Conservation (phyloP, 2,329 filamentous ascomycete species). For the Xylaria sp. region DNA sequence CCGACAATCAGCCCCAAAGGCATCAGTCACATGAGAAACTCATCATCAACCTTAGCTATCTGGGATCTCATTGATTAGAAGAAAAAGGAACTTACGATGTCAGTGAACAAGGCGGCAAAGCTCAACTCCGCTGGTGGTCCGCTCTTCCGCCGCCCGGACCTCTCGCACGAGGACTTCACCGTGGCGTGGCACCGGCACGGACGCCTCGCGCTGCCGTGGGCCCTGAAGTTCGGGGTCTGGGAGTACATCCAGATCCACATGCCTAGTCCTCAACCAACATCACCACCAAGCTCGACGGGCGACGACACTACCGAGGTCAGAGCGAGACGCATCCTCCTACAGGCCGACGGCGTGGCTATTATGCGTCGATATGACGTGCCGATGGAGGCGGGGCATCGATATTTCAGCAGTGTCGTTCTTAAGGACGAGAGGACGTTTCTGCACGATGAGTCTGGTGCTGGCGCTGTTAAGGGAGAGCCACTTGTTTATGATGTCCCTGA, state of each 20-base stretch:
- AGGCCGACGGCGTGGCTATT: constrained; percentile 28
- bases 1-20: not conserved
- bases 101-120: not conserved
- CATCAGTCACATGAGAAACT: not conserved
- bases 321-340: constrained; percentile 18
- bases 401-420: constrained; percentile 21
- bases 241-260: constrained; percentile 33
- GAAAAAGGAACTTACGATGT: not conserved
- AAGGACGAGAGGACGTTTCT: constrained; percentile 26
- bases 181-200: constrained; percentile 27
- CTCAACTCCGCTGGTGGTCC: constrained; percentile 21
- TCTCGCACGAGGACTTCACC: constrained; percentile 27
- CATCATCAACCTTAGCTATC: not conserved
- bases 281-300: not conserved
- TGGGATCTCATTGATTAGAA: not conserved
- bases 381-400: constrained; percentile 5
- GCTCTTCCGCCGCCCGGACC: constrained; percentile 24
- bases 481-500: constrained; percentile 27
- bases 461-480: constrained; percentile 19
- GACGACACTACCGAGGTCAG: constrained; percentile 2
- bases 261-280: not conserved
- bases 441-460: constrained; percentile 29
- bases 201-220: constrained; percentile 24
- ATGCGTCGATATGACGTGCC: constrained; percentile 20
- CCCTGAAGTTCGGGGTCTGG: constrained; percentile 21